Conservation (phyloP, 139 green algal genomes). For the Volvox reticuliferus region DNA sequence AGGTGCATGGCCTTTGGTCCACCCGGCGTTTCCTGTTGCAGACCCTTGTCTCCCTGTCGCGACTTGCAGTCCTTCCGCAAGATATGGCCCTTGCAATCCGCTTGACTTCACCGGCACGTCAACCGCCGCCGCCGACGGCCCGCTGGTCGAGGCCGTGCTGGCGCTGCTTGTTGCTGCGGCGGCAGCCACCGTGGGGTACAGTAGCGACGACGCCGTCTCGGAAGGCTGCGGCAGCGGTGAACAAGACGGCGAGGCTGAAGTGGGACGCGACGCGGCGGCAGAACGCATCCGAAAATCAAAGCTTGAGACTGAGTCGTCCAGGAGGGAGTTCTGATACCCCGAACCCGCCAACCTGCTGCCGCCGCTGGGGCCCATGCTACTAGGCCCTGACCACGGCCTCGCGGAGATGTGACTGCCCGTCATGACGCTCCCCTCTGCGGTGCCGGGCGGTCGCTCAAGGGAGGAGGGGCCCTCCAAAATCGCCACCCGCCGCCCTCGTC, state of each 20-base stretch:
- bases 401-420: conserved; percentile 40
- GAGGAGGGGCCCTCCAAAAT: background rate
- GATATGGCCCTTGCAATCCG: background rate
- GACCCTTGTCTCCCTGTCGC: background rate
- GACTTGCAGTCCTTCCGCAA: background rate
- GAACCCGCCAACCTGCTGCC: background rate
- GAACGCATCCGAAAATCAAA: conserved; percentile 27
- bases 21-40: background rate
- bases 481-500: too few relatives aligned
- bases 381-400: conserved; percentile 14
- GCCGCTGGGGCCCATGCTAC: background rate
- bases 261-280: background rate
- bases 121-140: background rate
- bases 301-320: conserved; percentile 28
- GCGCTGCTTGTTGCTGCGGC: background rate
- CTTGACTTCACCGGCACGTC: background rate
- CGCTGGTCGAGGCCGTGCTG: background rate
- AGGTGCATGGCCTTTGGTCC: background rate
- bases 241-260: background rate
- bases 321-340: conserved; percentile 1
- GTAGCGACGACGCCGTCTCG: background rate
- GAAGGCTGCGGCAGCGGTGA: background rate
- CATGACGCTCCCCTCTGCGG: conserved; percentile 25
- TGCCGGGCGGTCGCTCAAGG: conserved; percentile 3
- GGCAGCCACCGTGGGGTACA: background rate